phyloP scores from a whole-genome alignment of 768 basidiomycete genomes.

The Hebeloma cylindrosporum region DNA sequence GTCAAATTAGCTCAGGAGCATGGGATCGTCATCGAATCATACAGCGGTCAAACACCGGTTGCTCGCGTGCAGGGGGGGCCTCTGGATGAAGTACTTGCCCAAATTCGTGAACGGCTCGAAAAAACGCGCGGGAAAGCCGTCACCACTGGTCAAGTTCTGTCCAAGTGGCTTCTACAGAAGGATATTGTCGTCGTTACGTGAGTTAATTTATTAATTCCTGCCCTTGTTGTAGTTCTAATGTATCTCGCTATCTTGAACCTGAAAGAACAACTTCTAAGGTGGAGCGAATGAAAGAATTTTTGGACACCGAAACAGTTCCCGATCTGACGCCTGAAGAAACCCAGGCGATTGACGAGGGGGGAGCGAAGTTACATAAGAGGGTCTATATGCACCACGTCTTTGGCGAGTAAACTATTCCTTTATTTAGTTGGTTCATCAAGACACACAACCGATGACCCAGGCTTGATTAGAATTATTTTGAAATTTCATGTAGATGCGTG shows the following conservation, averaged over 20 bases:
- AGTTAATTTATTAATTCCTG: slow-evolving; percentile 18
- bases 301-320: slow-evolving; percentile 41
- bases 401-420: slow-evolving; percentile 9
- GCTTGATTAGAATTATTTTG: too few relatives aligned
- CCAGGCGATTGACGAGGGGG: slow-evolving; percentile 58
- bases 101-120: slow-evolving; percentile 50
- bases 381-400: slow-evolving; percentile 42
- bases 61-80: slow-evolving; percentile 51
- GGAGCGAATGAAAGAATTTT: slow-evolving; percentile 45
- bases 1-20: slow-evolving; percentile 54
- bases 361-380: slow-evolving; percentile 45
- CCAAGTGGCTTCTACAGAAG: slow-evolving; percentile 67
- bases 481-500: too few relatives aligned
- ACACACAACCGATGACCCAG: neutral
- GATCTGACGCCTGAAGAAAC: slow-evolving; percentile 60
- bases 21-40: slow-evolving; percentile 66
- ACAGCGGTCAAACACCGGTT: slow-evolving; percentile 55
- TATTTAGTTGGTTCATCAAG: neutral
- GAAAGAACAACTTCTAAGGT: slow-evolving; percentile 49
- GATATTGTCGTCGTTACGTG: slow-evolving; percentile 67
- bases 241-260: slow-evolving; percentile 2
- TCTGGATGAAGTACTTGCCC: slow-evolving; percentile 52
- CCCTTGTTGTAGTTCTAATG: neutral
- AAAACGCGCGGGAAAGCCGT: slow-evolving; percentile 41
- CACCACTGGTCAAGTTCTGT: slow-evolving; percentile 62